Base-by-base conservation (phyloP, 345 rosid species). In the Angophora floribunda region DNA sequence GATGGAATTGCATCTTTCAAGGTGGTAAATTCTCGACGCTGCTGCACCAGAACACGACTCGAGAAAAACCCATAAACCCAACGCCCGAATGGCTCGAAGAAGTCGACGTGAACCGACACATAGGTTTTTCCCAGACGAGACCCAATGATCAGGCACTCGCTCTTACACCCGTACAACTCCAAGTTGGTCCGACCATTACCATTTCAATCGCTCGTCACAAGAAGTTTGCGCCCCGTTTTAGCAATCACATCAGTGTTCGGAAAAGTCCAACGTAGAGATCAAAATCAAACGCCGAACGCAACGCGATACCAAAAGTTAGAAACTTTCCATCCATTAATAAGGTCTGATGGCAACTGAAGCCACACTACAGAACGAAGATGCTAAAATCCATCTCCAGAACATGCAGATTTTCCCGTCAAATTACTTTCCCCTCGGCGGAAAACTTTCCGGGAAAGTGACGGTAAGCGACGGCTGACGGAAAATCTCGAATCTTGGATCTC, bases 101-200 rank as follows among this genome's bases (percentile, higher is more conserved):
- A 9, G 80, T 4, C 24, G 47, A 70, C 47, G 17, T 13, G 21
- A 36, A 36, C 36, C 45, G 1, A 36, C 9, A 44, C 80, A 3
- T 70, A 17, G 11, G n/a, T n/a, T 30, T 67, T 32, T 32, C 79
- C 79, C 79, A 16, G 44, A 15, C 9, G 30, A 30, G 79, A 67
- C 45, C 79, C 45, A 36, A 67, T 17, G 26, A 17, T 70, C 16
- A 36, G 13, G 13, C 47, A 36, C 13, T 70, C 45, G 79, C 2
- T 2, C 0, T 1, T 15, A 0, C 36, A 13, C 9, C n/a, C 9
- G 75, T 0, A 14, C n/a, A 63, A 16, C 14, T 63, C 32, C 1
- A 6, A 63, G 75, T 63, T 6, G 75, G 75, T 63, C 61, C 61
- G 3, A 13, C 30, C 75, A 13, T 7, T 67, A 30, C 21, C 79